phyloP scores from a whole-genome alignment of 1,139 yeast species.

The Geotrichum siamense region DNA sequence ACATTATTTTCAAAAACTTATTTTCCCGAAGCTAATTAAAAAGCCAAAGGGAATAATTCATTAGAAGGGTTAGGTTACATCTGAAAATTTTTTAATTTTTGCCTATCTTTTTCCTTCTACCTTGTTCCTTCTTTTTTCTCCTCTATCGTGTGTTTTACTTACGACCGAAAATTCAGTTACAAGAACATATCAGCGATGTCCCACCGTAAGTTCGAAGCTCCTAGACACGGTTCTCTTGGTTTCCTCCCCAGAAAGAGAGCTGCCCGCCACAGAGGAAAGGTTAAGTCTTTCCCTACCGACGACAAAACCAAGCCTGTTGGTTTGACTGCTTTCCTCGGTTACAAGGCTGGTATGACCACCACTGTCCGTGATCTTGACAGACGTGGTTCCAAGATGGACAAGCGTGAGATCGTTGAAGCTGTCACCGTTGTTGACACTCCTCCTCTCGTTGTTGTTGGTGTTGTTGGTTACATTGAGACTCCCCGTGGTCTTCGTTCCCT shows the following conservation, averaged over 20 bases:
- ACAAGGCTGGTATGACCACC: slow-evolving; percentile 99
- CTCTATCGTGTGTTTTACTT: slow-evolving; percentile 15
- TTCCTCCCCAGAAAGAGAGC: slow-evolving; percentile 99
- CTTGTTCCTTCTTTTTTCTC: slow-evolving; percentile 4
- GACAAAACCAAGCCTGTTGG: slow-evolving; percentile 97
- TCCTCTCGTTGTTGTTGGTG: slow-evolving; percentile 98
- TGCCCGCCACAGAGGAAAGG: slow-evolving; percentile 96
- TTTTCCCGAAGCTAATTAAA: too few species aligned
- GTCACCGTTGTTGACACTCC: slow-evolving; percentile 99
- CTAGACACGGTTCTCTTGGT: slow-evolving; percentile 99
- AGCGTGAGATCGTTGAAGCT: slow-evolving; percentile 99
- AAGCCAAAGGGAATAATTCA: too few species aligned
- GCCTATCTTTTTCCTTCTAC: slow-evolving; percentile 3
- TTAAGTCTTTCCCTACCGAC: slow-evolving; percentile 99
- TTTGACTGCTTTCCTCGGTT: slow-evolving; percentile 98
- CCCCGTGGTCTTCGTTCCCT: slow-evolving; percentile 99
- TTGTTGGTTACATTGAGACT: slow-evolving; percentile 99
- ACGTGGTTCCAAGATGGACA: slow-evolving; percentile 99
- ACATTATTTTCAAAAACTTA: not conserved
- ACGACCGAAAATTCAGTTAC: slow-evolving; percentile 15
- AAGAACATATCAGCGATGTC: slow-evolving; percentile 50
- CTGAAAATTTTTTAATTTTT: slow-evolving; percentile 5
- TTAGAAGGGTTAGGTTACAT: not conserved
- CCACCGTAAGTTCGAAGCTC: slow-evolving; percentile 99
- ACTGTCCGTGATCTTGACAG: slow-evolving; percentile 99